These are phyloP conservation scores for Hypoxylon fragiforme DNA, from an alignment of 495 filamentous ascomycete species.

Conservation along the genomic window DNA sequence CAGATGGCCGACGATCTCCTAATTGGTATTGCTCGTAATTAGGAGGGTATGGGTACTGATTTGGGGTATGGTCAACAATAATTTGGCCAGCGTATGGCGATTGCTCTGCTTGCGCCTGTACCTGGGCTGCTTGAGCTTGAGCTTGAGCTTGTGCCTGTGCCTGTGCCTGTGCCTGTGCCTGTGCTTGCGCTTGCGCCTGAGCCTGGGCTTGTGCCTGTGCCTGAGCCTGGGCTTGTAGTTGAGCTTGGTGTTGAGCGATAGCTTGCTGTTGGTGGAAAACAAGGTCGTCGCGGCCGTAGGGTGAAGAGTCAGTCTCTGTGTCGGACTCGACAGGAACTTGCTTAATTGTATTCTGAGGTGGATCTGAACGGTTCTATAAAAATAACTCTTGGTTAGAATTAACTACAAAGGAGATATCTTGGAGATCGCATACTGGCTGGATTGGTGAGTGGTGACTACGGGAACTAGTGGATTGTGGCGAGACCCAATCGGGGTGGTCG, in stretches of 20 bases:
- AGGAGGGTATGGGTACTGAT: constrained; percentile 40
- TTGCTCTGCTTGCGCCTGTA: constrained; percentile 35
- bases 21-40: constrained; percentile 44
- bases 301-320: constrained; percentile 36
- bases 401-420: constrained; percentile 39
- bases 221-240: constrained; percentile 37
- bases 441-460: constrained; percentile 48
- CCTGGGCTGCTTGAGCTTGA: constrained; percentile 15
- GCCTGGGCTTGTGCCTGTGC: constrained; percentile 31
- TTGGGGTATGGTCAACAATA: constrained; percentile 38
- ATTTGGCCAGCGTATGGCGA: constrained; percentile 41
- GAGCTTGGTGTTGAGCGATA: constrained; percentile 42
- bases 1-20: constrained; percentile 32
- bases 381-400: constrained; percentile 45
- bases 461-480: constrained; percentile 42
- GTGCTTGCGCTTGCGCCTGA: constrained; percentile 17
- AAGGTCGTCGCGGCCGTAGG: constrained; percentile 47
- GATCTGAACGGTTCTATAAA: constrained; percentile 44
- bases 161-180: constrained; percentile 34
- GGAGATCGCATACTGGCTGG: constrained; percentile 48
- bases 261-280: constrained; percentile 46
- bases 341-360: constrained; percentile 45
- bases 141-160: constrained; percentile 32
- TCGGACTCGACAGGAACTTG: constrained; percentile 37
- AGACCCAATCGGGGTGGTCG: constrained; percentile 46